phyloP scores from a whole-genome alignment of 2,329 filamentous ascomycete species.

The Diaporthe amygdali region DNA sequence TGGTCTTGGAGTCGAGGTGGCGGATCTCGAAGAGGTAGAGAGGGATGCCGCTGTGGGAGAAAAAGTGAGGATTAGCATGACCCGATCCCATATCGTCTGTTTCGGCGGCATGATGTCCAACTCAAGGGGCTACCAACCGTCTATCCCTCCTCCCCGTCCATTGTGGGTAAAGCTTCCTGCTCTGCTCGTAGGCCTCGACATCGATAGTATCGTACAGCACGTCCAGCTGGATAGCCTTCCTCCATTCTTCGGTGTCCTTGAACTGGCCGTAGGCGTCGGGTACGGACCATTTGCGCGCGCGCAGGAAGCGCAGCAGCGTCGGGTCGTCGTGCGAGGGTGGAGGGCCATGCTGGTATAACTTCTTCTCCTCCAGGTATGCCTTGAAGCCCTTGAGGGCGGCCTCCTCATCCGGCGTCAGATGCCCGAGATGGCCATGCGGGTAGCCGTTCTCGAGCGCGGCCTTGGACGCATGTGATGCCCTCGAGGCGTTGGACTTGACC shows the following conservation, averaged over 20 bases:
- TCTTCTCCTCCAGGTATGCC: slow-evolving; percentile 65
- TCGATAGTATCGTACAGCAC: slow-evolving; percentile 87
- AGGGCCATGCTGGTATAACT: slow-evolving; percentile 63
- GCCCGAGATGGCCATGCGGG: slow-evolving; percentile 80
- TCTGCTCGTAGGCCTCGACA: slow-evolving; percentile 80
- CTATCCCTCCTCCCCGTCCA: slow-evolving; percentile 92
- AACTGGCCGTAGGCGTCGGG: slow-evolving; percentile 84
- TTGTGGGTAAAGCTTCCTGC: slow-evolving; percentile 84
- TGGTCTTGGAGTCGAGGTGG: slow-evolving; percentile 81
- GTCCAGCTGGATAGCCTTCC: slow-evolving; percentile 78
- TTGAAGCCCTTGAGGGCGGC: slow-evolving; percentile 76
- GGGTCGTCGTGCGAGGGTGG: slow-evolving; percentile 74
- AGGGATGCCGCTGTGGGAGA: slow-evolving; percentile 74
- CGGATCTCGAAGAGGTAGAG: slow-evolving; percentile 90
- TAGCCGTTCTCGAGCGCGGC: slow-evolving; percentile 53
- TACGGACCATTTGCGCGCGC: slow-evolving; percentile 81
- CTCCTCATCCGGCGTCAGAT: slow-evolving; percentile 73
- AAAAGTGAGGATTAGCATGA: not conserved
- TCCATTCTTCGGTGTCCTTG: slow-evolving; percentile 87
- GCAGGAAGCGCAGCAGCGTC: slow-evolving; percentile 80
- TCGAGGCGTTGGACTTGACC: slow-evolving; percentile 18
- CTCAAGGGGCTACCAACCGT: slow-evolving; percentile 36
- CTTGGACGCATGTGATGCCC: slow-evolving; percentile 16
- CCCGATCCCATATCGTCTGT: no score
- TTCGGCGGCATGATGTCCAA: no score